Evolutionary conservation across 306 rosid genomes (phyloP), one percentile per base, ranked within the genome.

Genomic region (Vicia sativa): DNA sequence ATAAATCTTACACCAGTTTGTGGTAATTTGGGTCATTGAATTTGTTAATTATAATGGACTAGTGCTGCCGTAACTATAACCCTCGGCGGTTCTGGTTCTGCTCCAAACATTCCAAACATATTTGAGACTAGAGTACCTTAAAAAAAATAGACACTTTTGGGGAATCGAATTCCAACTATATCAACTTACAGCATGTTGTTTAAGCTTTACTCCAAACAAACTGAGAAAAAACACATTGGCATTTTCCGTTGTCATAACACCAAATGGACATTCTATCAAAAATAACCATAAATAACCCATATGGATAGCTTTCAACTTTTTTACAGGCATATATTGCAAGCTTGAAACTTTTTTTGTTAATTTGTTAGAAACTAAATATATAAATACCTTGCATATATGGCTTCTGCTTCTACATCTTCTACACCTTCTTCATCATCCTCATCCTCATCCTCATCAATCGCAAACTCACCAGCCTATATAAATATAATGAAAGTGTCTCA

Each of bases 401-500:
- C 76, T 49, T 74, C 91, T 4, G 62, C 50, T 39, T 88, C 92
- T 41, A 74, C 89, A 19, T 78, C 87, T 6, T 82, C 84, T 1
- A 67, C 78, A 4, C 54, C 87, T 25, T 45, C 80, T 41, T 46
- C 87, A 28, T 76, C 89, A 4, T 80, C 87, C 2, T 71, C 89
- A 9, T 75, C 87, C 7, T 78, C 86, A 11, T 82, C 84, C 1
- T 71, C 79, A 3, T 53, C 84, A 68, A 82, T 64, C 35, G 71
- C 85, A 61, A 92, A 78, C 35, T 67, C 84, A 72, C 83, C 89
- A 57, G 55, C 82, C 98, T 86, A 80, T 44, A 71, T 53, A 50
- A 74, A 73, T 35, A 76, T 12, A 26, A 54, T 7, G 0, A 72
- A 69, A 75, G 62, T 21, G 21, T 48, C 16, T 75, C 43, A 74